These are phyloP conservation scores for Umbelopsis sp. DNA, from an alignment of 371 early-diverging fungal genomes.

Conservation along the genomic window DNA sequence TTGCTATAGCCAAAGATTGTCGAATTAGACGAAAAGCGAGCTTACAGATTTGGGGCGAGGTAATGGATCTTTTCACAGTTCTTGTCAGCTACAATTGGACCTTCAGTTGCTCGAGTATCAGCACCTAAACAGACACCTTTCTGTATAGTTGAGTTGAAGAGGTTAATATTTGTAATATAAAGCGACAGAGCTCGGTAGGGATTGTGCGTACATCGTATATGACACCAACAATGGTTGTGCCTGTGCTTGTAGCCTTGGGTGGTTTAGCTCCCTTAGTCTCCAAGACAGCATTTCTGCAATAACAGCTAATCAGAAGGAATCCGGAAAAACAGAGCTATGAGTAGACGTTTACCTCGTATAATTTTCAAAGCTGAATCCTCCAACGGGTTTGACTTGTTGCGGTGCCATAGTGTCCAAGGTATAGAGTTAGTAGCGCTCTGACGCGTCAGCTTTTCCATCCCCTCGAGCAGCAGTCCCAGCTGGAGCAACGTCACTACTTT, in stretches of 20 bases:
- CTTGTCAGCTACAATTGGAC: slow-evolving; percentile 99
- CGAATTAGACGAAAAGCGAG: not conserved
- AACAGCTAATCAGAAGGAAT: not conserved
- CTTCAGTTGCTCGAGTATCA: slow-evolving; percentile 99
- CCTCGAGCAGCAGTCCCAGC: slow-evolving; percentile 17
- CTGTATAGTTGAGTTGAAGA: slow-evolving; percentile 35
- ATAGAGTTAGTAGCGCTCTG: not conserved
- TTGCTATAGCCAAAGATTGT: not conserved
- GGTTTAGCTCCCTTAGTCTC: slow-evolving; percentile 77
- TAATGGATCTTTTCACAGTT: slow-evolving; percentile 99
- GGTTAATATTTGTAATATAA: not conserved
- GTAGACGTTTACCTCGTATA: slow-evolving; percentile 64
- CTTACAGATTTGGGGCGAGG: slow-evolving; percentile 95
- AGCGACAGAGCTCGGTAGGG: not conserved
- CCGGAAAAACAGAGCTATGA: not conserved
- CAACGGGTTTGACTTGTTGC: slow-evolving; percentile 44
- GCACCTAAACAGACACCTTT: slow-evolving; percentile 98
- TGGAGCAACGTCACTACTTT: slow-evolving; percentile 3
- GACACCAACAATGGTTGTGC: slow-evolving; percentile 98
- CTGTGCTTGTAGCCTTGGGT: slow-evolving; percentile 95
- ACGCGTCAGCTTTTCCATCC: slow-evolving; percentile 18
- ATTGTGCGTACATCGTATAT: slow-evolving; percentile 76
- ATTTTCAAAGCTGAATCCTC: slow-evolving; percentile 89
- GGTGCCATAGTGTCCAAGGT: slow-evolving; percentile 38
- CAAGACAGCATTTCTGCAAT: slow-evolving; percentile 73